Evolutionary conservation across 768 basidiomycete genomes (phyloP), one percentile per base, ranked within the genome.

Genomic region (Amanita phalloides): DNA sequence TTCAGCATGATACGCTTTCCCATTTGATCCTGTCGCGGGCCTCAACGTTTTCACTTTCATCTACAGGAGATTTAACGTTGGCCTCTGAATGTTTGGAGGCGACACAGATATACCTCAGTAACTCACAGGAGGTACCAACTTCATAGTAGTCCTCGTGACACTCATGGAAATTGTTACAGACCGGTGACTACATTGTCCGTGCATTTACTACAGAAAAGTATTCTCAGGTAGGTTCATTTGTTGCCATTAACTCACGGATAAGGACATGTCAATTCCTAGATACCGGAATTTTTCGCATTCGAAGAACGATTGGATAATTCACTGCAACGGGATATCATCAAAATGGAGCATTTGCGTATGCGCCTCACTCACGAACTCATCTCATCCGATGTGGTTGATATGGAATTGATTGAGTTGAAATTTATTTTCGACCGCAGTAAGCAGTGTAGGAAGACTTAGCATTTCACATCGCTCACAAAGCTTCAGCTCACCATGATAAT

Each of bases 1-100:
- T 94, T 21, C 91, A 95, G 62, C 78, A 85, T 53, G 93, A 96
- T 60, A 95, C 93, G 0, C 71, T 96, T 6, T 90, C 89, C 1
- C 89, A 95, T 62, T 77, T 90, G 50, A 66, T 92, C 48, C 75
- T 92, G 38, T 80, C 86, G 17, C 78, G 91, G 20, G 78, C 84
- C 9, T 79, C 82, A 20, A 86, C 82, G 0, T 94, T 90, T 70
- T 90, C 88, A 2, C 68, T 86, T 36, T 82, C 86, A 41, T 72
- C 85, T 3, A 76, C 70, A 11, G 90, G 90, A 6, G 90, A 92
- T 59, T 64, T 92, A 26, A 84, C 87, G 1, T 77, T 81, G 64
- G 72, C 79, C 21, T 75, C 83, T 11, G 90, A 91, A 64, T 87
- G 85, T 61, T 58, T 88, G 36, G 87, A 90, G 61, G 75, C 85